Evolutionary conservation across 2,329 filamentous ascomycete species (phyloP).

Genomic region (Capronia americana): DNA sequence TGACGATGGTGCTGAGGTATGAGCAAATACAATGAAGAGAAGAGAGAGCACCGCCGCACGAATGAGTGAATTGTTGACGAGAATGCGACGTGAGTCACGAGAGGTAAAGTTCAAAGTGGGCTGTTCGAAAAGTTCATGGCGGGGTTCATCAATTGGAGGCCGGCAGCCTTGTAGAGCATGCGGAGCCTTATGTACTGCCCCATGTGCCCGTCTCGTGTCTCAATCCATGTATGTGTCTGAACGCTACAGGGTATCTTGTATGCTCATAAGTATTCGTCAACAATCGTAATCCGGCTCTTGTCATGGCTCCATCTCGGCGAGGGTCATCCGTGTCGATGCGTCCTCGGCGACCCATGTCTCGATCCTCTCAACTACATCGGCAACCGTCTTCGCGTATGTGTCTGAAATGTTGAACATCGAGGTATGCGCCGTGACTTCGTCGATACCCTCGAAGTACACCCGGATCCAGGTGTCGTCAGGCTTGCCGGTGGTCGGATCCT

Average conservation of each 20-base stretch:
- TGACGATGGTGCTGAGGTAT: not conserved
- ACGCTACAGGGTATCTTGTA: conserved; percentile 3
- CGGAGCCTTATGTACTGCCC: no score
- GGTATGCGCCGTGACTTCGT: conserved; percentile 85
- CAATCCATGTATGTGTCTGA: not conserved
- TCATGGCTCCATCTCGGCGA: conserved; percentile 17
- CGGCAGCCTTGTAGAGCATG: conserved; percentile 9
- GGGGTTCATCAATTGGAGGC: conserved; percentile 9
- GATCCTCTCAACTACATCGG: conserved; percentile 72
- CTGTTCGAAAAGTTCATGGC: conserved; percentile 10
- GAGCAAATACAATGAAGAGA: not conserved
- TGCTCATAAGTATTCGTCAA: conserved; percentile 5
- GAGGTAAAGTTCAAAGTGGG: conserved; percentile 17
- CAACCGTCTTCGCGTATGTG: conserved; percentile 78
- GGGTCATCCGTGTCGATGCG: conserved; percentile 41
- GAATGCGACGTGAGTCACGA: conserved; percentile 20
- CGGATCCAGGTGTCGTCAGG: conserved; percentile 76
- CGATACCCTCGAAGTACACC: conserved; percentile 80
- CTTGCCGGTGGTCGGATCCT: conserved; percentile 59
- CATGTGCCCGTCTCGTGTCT: not conserved
- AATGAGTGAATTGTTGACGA: conserved; percentile 5
- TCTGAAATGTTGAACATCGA: conserved; percentile 75
- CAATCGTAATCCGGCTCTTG: not conserved
- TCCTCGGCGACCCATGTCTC: conserved; percentile 74
- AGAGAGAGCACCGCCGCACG: not conserved